phyloP scores from a whole-genome alignment of 768 basidiomycete species.

The Amanita pallidorosea region DNA sequence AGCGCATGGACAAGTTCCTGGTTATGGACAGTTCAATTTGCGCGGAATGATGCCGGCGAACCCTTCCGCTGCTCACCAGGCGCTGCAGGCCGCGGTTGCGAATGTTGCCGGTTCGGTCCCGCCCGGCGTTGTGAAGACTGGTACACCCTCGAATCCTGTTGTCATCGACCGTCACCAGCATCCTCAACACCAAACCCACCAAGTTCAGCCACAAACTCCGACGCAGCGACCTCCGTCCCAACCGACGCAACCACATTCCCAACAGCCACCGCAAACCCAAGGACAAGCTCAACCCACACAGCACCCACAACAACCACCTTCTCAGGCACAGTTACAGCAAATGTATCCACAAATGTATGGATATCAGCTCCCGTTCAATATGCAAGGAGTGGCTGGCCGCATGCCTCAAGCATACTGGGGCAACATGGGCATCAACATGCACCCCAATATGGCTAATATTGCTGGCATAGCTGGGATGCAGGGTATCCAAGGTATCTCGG shows the following conservation, averaged over 20 bases:
- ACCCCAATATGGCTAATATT: not conserved
- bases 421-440: not conserved
- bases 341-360: conserved; percentile 9
- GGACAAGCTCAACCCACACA: conserved; percentile 1
- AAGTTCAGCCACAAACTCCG: not conserved
- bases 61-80: conserved; percentile 1
- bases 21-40: conserved; percentile 3
- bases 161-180: not conserved
- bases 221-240: not conserved
- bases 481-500: not conserved
- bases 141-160: not conserved
- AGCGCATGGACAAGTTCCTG: not conserved
- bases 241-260: not conserved
- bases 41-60: conserved; percentile 1
- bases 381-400: not conserved
- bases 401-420: not conserved
- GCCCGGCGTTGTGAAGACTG: not conserved
- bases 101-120: not conserved
- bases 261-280: not conserved
- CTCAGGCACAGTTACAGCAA: conserved; percentile 10
- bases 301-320: conserved; percentile 9
- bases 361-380: conserved; percentile 5
- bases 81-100: conserved; percentile 1
- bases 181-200: not conserved
- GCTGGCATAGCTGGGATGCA: not conserved